Evolutionary conservation across 306 rosid genomes (phyloP).

Genomic region (Vachellia collinsii): DNA sequence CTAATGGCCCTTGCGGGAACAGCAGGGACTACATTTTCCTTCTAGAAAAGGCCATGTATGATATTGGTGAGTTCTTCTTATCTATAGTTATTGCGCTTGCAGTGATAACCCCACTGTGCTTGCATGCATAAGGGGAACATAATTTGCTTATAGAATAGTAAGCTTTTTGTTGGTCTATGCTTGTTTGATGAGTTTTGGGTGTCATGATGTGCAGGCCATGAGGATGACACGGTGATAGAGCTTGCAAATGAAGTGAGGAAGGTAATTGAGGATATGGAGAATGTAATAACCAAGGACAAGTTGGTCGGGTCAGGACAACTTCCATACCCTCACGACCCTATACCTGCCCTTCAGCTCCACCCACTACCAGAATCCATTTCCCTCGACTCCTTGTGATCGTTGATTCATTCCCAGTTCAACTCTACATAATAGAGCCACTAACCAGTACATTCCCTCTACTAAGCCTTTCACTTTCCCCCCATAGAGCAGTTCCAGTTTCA

Average conservation of each 20-base stretch:
- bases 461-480: background rate
- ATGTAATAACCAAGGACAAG: slow-evolving; percentile 54
- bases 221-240: slow-evolving; percentile 81
- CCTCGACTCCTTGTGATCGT: slow-evolving; percentile 53
- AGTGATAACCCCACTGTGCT: background rate
- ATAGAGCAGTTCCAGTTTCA: background rate
- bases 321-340: slow-evolving; percentile 61
- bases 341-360: slow-evolving; percentile 59
- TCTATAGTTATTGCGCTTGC: slow-evolving; percentile 3
- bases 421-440: slow-evolving; percentile 36
- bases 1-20: slow-evolving; percentile 96
- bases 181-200: slow-evolving; percentile 18
- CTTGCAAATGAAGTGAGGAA: slow-evolving; percentile 93
- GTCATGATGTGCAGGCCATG: slow-evolving; percentile 64
- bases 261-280: slow-evolving; percentile 59
- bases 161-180: background rate
- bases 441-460: slow-evolving; percentile 31
- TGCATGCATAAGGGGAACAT: background rate
- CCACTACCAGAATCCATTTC: slow-evolving; percentile 78
- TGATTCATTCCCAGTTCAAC: slow-evolving; percentile 24
- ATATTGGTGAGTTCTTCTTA: slow-evolving; percentile 61
- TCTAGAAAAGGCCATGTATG: slow-evolving; percentile 83
- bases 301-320: slow-evolving; percentile 40
- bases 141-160: background rate
- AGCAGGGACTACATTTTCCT: slow-evolving; percentile 82